Evolutionary conservation across 1,284 basidiomycete species (phyloP).

Genomic region (Boletus austroedulis): DNA sequence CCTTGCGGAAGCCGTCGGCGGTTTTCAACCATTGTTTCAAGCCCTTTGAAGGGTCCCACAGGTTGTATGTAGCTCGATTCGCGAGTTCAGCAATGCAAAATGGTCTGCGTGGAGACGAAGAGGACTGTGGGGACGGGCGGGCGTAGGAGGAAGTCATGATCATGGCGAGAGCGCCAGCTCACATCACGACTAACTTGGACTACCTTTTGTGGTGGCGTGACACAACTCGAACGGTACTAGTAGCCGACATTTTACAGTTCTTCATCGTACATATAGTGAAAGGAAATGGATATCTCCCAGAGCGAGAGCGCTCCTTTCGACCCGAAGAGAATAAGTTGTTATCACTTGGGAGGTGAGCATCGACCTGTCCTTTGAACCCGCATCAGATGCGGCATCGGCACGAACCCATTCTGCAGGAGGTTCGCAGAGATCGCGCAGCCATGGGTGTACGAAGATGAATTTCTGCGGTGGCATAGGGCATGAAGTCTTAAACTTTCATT

Average conservation of each 20-base stretch:
- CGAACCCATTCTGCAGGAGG: neutral
- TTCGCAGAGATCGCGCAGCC: neutral
- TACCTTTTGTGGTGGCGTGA: slow-evolving; percentile 22
- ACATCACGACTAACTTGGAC: slow-evolving; percentile 9
- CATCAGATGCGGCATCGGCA: no score
- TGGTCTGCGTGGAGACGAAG: slow-evolving; percentile 28
- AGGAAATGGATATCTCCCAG: no score
- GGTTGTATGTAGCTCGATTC: slow-evolving; percentile 31
- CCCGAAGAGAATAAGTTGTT: no score
- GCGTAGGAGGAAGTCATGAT: slow-evolving; percentile 26
- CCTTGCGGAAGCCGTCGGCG: slow-evolving; percentile 38
- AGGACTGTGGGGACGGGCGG: slow-evolving; percentile 23
- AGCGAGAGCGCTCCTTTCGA: no score
- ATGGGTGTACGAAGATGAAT: neutral
- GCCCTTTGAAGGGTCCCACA: slow-evolving; percentile 37
- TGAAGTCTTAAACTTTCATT: neutral
- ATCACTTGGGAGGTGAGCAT: no score
- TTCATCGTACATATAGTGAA: no score
- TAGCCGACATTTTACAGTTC: no score
- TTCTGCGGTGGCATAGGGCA: neutral
- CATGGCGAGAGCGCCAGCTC: slow-evolving; percentile 28
- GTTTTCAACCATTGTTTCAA: slow-evolving; percentile 39
- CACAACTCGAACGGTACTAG: no score
- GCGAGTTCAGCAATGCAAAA: slow-evolving; percentile 39
- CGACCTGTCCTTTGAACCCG: neutral